These are phyloP conservation scores for Cinchona pubescens DNA, from an alignment of 257 asterid species.

Conservation along the genomic window DNA sequence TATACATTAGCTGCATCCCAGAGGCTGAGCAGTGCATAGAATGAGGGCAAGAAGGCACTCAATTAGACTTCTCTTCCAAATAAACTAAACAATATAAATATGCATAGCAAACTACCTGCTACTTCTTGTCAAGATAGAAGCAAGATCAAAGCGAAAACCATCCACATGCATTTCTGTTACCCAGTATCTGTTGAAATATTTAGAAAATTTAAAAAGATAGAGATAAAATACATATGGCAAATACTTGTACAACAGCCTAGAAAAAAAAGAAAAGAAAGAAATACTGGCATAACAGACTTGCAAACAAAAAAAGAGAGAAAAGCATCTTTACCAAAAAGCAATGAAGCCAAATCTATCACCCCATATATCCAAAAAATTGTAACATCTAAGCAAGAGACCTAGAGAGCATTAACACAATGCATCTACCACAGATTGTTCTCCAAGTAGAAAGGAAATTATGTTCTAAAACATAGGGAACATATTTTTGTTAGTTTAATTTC, in stretches of 20 bases:
- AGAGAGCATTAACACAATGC: neutral
- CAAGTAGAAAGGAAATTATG: neutral
- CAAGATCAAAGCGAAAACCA: slow-evolving; percentile 98
- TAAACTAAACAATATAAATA: slow-evolving; percentile 13
- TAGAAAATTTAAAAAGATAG: slow-evolving; percentile 22
- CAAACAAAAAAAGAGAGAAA: neutral
- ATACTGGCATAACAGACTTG: no score
- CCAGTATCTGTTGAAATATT: slow-evolving; percentile 76
- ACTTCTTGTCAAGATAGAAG: slow-evolving; percentile 93
- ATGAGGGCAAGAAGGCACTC: slow-evolving; percentile 12
- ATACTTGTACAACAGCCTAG: neutral
- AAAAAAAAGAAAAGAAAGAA: neutral
- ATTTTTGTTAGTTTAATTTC: neutral
- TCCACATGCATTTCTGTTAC: slow-evolving; percentile 93
- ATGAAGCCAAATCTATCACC: neutral
- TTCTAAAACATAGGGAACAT: neutral
- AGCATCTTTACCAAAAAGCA: neutral
- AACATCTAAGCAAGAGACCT: neutral
- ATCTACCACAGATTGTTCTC: neutral
- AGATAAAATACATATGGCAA: neutral
- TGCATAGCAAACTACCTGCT: slow-evolving; percentile 59
- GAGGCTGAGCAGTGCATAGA: slow-evolving; percentile 47
- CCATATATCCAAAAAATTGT: neutral
- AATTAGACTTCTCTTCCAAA: slow-evolving; percentile 12
- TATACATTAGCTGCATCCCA: slow-evolving; percentile 84